Evolutionary conservation across 352 stramenopile species (phyloP).

Genomic region (Phytophthora syringae): DNA sequence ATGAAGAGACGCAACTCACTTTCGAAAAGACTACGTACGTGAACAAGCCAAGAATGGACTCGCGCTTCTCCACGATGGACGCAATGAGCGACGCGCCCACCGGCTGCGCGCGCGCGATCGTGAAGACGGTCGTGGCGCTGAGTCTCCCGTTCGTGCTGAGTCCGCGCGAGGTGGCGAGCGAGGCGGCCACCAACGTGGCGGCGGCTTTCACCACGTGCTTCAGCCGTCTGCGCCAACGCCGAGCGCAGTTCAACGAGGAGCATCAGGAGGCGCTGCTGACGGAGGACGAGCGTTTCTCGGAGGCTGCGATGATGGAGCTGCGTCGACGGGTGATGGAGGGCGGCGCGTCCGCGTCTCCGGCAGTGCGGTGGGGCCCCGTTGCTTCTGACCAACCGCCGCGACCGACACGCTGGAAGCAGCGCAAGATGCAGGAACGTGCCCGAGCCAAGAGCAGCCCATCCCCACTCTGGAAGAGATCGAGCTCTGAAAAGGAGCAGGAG

Average conservation of each 20-base stretch:
- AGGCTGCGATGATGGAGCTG: constrained; percentile 75
- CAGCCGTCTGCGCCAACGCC: constrained; percentile 44
- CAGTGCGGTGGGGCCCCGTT: constrained; percentile 30
- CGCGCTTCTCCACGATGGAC: constrained; percentile 49
- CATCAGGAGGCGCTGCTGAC: constrained; percentile 73
- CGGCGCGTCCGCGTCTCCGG: constrained; percentile 19
- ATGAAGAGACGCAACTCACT: constrained; percentile 28
- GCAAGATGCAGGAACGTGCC: constrained; percentile 44
- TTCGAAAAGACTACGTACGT: constrained; percentile 18
- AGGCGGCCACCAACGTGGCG: constrained; percentile 31
- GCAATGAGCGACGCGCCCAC: constrained; percentile 11
- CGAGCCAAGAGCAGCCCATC: constrained; percentile 21
- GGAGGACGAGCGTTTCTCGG: constrained; percentile 50
- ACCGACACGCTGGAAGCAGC: constrained; percentile 48
- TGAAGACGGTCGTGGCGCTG: constrained; percentile 34
- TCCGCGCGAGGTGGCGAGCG: constrained; percentile 43
- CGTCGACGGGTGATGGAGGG: constrained; percentile 67
- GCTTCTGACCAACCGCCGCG: constrained; percentile 32
- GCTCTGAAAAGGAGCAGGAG: constrained; percentile 30
- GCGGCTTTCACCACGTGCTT: constrained; percentile 53
- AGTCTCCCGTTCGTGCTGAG: constrained; percentile 35
- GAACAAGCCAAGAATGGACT: constrained; percentile 30
- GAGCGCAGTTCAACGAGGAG: constrained; percentile 74
- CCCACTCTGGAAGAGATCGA: constrained; percentile 21
- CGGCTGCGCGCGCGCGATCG: constrained; percentile 28